A percentile compares a stretch with the other conserved stretches of the same genome.
Evolutionary conservation across 495 filamentous ascomycete species (phyloP).

Genomic region (Penicillium mononematosum): DNA sequence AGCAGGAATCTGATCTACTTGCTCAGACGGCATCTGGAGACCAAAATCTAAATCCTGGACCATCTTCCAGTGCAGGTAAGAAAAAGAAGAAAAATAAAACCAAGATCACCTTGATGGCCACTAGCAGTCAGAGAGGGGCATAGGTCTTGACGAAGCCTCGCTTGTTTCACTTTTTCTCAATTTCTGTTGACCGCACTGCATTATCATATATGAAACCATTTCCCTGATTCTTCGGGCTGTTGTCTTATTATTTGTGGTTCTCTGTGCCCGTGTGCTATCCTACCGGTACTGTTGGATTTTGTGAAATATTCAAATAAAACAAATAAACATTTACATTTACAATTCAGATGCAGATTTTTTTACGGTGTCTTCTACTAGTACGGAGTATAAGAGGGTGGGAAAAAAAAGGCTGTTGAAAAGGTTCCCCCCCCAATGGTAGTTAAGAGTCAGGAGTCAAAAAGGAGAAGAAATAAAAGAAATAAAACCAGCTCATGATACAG

Average conservation of each 20-base stretch:
- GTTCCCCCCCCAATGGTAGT: too few species aligned
- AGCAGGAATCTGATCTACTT: slow-evolving; percentile 41
- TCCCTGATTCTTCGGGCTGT: neutral
- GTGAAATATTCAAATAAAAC: neutral
- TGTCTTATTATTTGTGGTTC: neutral
- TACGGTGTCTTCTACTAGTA: too few species aligned
- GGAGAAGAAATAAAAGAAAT: too few species aligned
- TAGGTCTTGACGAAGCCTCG: slow-evolving; percentile 27
- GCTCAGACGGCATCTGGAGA: slow-evolving; percentile 35
- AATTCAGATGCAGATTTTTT: neutral
- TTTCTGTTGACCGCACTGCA: neutral
- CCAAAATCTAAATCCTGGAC: slow-evolving; percentile 20
- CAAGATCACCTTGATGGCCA: slow-evolving; percentile 94
- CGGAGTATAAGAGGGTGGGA: too few species aligned
- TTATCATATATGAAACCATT: neutral
- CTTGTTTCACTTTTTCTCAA: neutral
- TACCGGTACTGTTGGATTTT: slow-evolving; percentile 7
- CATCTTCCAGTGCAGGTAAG: slow-evolving; percentile 35
- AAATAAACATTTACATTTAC: neutral
- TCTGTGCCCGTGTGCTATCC: neutral
- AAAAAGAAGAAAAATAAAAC: slow-evolving; percentile 89
- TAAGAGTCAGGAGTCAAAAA: too few species aligned
- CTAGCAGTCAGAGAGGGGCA: slow-evolving; percentile 67
- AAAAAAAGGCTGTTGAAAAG: too few species aligned
- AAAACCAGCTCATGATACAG: too few species aligned